Conservation (phyloP, 441 rosid species). For the Hypseocharis bilobata region DNA sequence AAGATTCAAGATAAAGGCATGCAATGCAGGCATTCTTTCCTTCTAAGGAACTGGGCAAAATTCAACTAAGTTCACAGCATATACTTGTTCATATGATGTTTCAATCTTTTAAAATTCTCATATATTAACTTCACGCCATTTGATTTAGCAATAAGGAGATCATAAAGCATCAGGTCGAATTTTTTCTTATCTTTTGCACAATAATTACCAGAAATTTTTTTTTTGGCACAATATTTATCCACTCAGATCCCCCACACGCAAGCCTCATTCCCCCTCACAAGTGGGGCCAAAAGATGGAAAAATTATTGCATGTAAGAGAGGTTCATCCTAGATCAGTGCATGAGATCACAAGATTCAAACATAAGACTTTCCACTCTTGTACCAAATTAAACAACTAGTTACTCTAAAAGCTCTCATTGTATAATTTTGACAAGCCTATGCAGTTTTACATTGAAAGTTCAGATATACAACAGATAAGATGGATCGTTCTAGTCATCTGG, state of each 20-base stretch:
- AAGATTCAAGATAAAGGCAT: not conserved
- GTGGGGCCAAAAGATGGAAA: too few relatives aligned
- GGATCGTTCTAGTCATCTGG: not conserved
- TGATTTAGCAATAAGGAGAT: too few relatives aligned
- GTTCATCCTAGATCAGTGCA: too few relatives aligned
- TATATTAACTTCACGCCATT: too few relatives aligned
- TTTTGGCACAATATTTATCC: conserved; percentile 1
- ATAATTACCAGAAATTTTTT: too few relatives aligned
- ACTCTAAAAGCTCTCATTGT: not conserved
- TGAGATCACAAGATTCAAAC: too few relatives aligned
- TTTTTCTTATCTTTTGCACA: too few relatives aligned
- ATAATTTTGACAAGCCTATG: not conserved
- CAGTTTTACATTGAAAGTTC: not conserved
- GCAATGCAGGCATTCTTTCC: not conserved
- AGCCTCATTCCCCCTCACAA: not conserved
- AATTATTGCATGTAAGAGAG: too few relatives aligned
- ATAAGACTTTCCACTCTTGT: too few relatives aligned
- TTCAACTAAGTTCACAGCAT: not conserved
- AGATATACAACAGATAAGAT: not conserved
- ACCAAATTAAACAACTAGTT: too few relatives aligned
- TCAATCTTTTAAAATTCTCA: not conserved
- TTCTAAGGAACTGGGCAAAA: not conserved
- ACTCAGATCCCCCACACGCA: not conserved
- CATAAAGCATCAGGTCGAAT: not conserved
- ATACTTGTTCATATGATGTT: not conserved